Conservation (phyloP, 163 green algal species). For the Chlorella variabilis region DNA sequence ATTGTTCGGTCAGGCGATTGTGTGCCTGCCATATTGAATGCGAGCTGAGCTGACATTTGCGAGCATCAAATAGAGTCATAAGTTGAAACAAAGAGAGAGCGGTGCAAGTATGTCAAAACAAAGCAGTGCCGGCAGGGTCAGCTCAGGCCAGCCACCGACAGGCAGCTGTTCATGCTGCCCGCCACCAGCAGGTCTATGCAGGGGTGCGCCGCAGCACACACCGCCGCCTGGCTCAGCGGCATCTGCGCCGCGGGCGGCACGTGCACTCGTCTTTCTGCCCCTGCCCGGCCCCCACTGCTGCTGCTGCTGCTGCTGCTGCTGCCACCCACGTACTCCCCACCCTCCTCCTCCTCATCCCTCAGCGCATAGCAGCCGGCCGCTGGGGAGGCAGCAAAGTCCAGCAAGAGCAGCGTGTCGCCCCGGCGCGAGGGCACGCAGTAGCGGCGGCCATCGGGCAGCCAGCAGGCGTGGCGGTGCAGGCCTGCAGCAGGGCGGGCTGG, state of each 20-base stretch:
- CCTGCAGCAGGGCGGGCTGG: not conserved
- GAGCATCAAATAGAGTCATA: too few species aligned
- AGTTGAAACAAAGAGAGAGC: too few species aligned
- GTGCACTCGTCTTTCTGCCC: not conserved
- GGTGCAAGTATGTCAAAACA: too few species aligned
- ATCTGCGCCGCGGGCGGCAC: constrained; percentile 6
- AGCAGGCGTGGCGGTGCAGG: constrained; percentile 36
- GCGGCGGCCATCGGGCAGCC: constrained; percentile 17
- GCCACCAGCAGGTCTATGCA: constrained; percentile 16
- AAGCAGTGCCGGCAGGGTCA: too few species aligned
- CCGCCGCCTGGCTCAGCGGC: constrained; percentile 31
- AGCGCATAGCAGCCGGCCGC: constrained; percentile 17
- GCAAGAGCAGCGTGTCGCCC: constrained; percentile 33
- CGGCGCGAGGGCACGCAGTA: constrained; percentile 43
- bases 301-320: not conserved
- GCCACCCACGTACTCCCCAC: not conserved
- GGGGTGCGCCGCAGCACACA: constrained; percentile 32
- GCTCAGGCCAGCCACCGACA: constrained; percentile 25
- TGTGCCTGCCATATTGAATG: too few species aligned
- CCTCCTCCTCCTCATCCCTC: not conserved
- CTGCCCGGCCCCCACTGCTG: not conserved
- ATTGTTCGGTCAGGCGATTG: too few species aligned
- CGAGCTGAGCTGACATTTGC: too few species aligned
- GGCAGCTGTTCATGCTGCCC: constrained; percentile 22
- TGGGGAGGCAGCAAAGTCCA: constrained; percentile 30